Base-by-base conservation (phyloP, 2,329 filamentous ascomycete species). In the Gnomoniopsis sp. region DNA sequence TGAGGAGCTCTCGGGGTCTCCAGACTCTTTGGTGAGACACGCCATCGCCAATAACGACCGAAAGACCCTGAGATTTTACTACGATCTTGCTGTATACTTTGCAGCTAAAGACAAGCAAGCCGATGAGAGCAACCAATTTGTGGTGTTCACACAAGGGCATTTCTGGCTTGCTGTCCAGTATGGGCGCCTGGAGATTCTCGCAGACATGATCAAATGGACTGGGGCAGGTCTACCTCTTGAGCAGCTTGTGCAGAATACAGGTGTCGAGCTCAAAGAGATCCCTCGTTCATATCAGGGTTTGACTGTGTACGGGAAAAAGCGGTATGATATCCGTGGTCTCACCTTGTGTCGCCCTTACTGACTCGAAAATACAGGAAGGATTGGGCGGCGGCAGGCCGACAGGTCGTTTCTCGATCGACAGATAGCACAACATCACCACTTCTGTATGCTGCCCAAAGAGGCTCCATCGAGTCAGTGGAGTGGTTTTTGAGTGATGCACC, bases 401-500 rank as follows among this genome's bases (percentile, higher is more conserved):
- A 75, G 14, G 74, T 75, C 33, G 69, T 77, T 4, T 65, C 69
- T 14, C 74, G 69, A 44, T 66, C 72, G 3, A 71, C 69, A 0
- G 80, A 77, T 11, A 68, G 74, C 53, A 74, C 76, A 36, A 77
- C 74, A 0, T 82, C 87, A 2, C 89, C 87, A 3, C 72, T 90
- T 10, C 77, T 90, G 1, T 73, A 80, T 61, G 85, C 87, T 48
- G 86, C 83, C 14, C 65, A 74, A 10, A 65, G 66, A 2, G 84
- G 85, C 3, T 88, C 78, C 21, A 69, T 93, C n/a, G 82, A 88
- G 43, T 80, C 81, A 19, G 83, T 91, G 0, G 86, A 95, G 67
- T 96, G 89, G 84, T 90, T 93, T 69, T 72, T 91, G 57, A 86
- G 88, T 58, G 88, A 90, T 61, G 81, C 84, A 1, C 89, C 91